phyloP scores from a whole-genome alignment of 129 eudicot genomes.

The Rutidosis leptorrhynchoides region DNA sequence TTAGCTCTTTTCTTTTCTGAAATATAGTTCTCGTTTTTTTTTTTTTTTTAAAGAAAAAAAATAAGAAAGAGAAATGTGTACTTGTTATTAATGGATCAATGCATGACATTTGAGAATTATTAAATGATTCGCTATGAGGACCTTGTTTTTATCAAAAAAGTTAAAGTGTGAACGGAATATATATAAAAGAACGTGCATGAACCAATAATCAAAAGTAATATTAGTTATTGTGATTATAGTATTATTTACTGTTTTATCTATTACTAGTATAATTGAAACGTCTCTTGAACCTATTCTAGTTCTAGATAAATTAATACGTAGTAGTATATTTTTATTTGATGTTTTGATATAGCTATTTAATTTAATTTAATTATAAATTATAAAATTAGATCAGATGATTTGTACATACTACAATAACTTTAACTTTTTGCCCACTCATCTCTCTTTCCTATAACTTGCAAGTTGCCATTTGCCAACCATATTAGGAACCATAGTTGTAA shows the following conservation, averaged over 20 bases:
- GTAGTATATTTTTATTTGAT: no score
- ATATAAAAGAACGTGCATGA: background rate
- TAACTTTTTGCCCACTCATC: background rate
- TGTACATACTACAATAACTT: background rate
- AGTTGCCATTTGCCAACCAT: conserved; percentile 13
- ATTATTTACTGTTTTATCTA: no score
- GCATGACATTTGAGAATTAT: background rate
- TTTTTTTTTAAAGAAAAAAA: no score
- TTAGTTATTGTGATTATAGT: no score
- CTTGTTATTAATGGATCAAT: background rate
- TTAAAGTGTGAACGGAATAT: background rate
- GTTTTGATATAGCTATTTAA: no score
- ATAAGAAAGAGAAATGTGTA: background rate
- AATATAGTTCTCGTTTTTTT: no score
- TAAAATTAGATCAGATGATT: background rate
- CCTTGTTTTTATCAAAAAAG: conserved; percentile 1
- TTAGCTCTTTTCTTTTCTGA: no score
- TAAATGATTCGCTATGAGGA: background rate
- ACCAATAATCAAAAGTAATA: background rate
- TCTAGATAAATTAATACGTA: no score
- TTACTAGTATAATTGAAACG: no score
- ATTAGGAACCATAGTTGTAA: conserved; percentile 18
- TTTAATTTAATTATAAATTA: no score
- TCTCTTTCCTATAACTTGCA: conserved; percentile 14
- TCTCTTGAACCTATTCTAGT: no score